Evolutionary conservation across 2,329 filamentous ascomycete genomes (phyloP).

Genomic region (Aureobasidium vineae): DNA sequence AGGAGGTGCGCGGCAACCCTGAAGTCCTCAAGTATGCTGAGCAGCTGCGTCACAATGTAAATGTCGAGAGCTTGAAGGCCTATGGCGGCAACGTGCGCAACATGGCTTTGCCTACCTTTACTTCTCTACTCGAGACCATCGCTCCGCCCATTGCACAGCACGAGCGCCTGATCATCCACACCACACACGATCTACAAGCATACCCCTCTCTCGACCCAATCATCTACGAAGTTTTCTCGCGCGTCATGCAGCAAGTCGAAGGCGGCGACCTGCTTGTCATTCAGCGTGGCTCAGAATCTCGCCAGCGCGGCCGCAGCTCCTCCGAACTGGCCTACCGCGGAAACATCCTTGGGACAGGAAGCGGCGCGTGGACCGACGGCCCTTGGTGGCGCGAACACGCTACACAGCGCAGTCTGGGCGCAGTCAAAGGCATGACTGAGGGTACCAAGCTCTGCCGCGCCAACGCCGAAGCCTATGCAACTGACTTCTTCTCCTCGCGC

Average conservation of each 20-base stretch:
- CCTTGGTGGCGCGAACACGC: conserved; percentile 82
- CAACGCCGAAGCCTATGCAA: conserved; percentile 81
- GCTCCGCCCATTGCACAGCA: conserved; percentile 96
- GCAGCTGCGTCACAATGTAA: conserved; percentile 71
- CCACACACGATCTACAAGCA: conserved; percentile 90
- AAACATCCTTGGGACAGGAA: conserved; percentile 40
- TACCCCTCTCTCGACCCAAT: conserved; percentile 94
- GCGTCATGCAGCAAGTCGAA: conserved; percentile 98
- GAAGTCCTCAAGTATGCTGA: conserved; percentile 96
- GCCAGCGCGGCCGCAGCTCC: conserved; percentile 56
- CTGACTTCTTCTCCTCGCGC: conserved; percentile 74
- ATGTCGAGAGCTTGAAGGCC: conserved; percentile 73
- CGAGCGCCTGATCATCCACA: conserved; percentile 95
- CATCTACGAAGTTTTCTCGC: conserved; percentile 85
- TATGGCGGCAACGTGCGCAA: conserved; percentile 84
- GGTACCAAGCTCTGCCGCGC: conserved; percentile 90
- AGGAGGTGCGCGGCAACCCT: conserved; percentile 93
- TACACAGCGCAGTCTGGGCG: conserved; percentile 69
- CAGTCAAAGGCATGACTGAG: conserved; percentile 76
- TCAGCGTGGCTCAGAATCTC: conserved; percentile 85
- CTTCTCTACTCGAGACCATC: conserved; percentile 89
- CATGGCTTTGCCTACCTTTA: conserved; percentile 89
- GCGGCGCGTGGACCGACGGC: conserved; percentile 81
- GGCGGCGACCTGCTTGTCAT: conserved; percentile 92
- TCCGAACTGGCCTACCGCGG: conserved; percentile 60